Evolutionary conservation across 257 asterid genomes (phyloP), one percentile per base, ranked within the genome.

Genomic region (Coffea eugenioides): DNA sequence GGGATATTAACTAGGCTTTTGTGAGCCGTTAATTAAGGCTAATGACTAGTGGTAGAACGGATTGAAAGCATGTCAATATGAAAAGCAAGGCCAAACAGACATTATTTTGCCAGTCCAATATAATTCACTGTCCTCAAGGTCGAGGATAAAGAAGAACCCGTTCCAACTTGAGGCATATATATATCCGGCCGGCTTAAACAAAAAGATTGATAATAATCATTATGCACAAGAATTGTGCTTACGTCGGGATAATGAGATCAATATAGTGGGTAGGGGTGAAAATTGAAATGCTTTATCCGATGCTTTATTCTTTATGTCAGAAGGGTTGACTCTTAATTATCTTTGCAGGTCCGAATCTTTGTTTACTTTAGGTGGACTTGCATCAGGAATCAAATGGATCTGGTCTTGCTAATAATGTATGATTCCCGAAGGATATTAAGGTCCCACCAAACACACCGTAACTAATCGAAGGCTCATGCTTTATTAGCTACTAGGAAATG

Each of bases 271-370:
- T 86, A 80, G 75, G 59, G 76, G 27, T 27, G 27, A 27, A 27
- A 27, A 27, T 52, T 54, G 69, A 78, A 78, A 69, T 73, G 83
- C 64, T 66, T 77, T 39, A 39, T 39, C 66, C 79, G 83, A 80
- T 88, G 90, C 89, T 80, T 81, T 85, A 84, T 92, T 84, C 97
- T 87, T 88, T 79, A 75, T 77, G 4, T 85, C 82, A 73, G 43
- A 83, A 84, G 86, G 87, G 92, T 88, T 90, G 97, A 89, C 27
- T 27, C 93, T 88, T 87, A 59, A 39, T 3, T 79, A 79, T 78
- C 43, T 73, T 64, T 82, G 77, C 74, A 82, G 66, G 85, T n/a
- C 82, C 80, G 82, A 85, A 71, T 86, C 79, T 83, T 79, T 72
- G 9, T 61, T 72, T 80, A 43, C 59, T 75, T 67, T 51, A 65